Percentiles rank a stretch among this genome's conserved stretches.
Evolutionary conservation across 1,139 yeast species (phyloP).

Genomic region (Barnettozyma hawaiiensis): DNA sequence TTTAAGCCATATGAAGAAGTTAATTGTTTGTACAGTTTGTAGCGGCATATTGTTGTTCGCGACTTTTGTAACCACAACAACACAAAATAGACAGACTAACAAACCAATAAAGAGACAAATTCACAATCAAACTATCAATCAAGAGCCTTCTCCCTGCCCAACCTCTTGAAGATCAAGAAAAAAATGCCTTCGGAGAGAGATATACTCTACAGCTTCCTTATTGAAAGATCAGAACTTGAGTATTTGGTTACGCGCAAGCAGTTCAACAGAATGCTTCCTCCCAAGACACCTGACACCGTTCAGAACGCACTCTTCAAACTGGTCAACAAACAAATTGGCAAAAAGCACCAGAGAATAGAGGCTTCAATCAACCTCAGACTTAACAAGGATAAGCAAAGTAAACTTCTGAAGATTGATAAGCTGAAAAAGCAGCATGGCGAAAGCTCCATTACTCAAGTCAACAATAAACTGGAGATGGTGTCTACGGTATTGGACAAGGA

Average conservation of each 20-base stretch:
- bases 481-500: constrained; percentile 7
- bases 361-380: constrained; percentile 3
- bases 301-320: constrained; percentile 7
- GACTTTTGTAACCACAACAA: no score
- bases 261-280: constrained; percentile 16
- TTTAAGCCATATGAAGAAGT: not conserved
- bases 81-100: no score
- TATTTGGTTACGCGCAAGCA: constrained; percentile 9
- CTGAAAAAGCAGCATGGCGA: not conserved
- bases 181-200: constrained; percentile 19
- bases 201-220: constrained; percentile 13
- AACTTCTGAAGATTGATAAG: not conserved
- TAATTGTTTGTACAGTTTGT: not conserved
- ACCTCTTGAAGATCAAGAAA: no score
- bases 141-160: no score
- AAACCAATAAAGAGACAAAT: no score
- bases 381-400: not conserved
- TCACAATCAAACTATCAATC: no score
- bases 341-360: constrained; percentile 4
- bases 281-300: constrained; percentile 7
- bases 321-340: constrained; percentile 2
- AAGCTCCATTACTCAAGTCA: constrained; percentile 3
- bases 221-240: constrained; percentile 14
- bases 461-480: constrained; percentile 5
- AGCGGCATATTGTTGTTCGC: no score